Conservation (phyloP, 768 basidiomycete genomes). For the Podaxis sp. region DNA sequence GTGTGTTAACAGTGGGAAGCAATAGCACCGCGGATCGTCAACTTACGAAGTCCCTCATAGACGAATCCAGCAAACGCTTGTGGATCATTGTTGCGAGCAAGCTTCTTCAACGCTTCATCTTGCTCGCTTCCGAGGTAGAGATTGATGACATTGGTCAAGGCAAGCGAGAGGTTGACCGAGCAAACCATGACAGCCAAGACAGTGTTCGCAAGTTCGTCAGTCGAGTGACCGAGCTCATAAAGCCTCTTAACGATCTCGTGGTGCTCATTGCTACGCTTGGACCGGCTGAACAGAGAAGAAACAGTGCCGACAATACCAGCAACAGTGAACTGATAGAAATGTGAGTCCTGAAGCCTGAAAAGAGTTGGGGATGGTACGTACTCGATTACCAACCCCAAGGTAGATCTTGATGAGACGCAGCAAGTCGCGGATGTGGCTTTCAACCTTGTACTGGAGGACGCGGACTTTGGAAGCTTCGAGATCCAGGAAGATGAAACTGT, state of each 20-base stretch:
- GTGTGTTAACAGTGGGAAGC: background rate
- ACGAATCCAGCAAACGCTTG: slow-evolving; percentile 55
- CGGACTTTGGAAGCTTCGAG: slow-evolving; percentile 59
- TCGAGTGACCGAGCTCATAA: slow-evolving; percentile 51
- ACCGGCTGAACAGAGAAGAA: slow-evolving; percentile 43
- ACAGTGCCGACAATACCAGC: slow-evolving; percentile 45
- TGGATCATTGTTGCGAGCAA: slow-evolving; percentile 30
- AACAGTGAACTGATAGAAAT: slow-evolving; percentile 30
- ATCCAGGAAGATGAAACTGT: slow-evolving; percentile 76
- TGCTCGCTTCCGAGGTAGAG: slow-evolving; percentile 57
- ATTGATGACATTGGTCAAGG: slow-evolving; percentile 65
- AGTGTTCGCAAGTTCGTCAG: slow-evolving; percentile 65
- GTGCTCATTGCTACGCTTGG: slow-evolving; percentile 42
- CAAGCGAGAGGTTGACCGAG: slow-evolving; percentile 68
- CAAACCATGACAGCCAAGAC: slow-evolving; percentile 72
- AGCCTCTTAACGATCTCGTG: slow-evolving; percentile 58
- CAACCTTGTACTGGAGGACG: slow-evolving; percentile 51
- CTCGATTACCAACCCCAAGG: slow-evolving; percentile 44
- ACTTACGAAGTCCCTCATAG: slow-evolving; percentile 70
- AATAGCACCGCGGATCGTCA: background rate
- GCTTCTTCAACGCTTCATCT: slow-evolving; percentile 34
- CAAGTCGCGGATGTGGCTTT: slow-evolving; percentile 52
- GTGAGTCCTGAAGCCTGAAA: background rate
- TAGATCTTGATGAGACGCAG: slow-evolving; percentile 54
- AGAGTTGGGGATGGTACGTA: slow-evolving; percentile 24